Conservation (phyloP, 192 early-diverging fungal species). For the Entophlyctis luteolus region DNA sequence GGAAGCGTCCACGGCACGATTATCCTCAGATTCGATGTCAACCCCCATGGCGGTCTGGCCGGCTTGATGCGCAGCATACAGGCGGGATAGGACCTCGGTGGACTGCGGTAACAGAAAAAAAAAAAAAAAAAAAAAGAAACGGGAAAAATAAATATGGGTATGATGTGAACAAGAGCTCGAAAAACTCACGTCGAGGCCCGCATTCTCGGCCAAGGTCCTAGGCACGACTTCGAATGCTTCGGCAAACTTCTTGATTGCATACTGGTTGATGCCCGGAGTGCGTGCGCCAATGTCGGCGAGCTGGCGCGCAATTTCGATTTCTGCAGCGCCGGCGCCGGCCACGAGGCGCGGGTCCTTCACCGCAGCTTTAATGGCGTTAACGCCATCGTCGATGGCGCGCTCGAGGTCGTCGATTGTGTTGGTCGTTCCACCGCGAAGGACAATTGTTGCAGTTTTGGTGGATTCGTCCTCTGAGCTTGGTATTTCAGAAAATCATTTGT, state of each 20-base stretch:
- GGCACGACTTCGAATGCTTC: slow-evolving; percentile 93
- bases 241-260: slow-evolving; percentile 92
- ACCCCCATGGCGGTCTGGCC: slow-evolving; percentile 67
- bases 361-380: slow-evolving; percentile 92
- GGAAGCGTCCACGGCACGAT: slow-evolving; percentile 73
- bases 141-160: background rate
- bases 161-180: background rate
- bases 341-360: slow-evolving; percentile 80
- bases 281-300: slow-evolving; percentile 71
- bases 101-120: slow-evolving; percentile 23
- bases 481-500: too few species aligned
- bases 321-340: slow-evolving; percentile 88
- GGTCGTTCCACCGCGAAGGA: slow-evolving; percentile 91
- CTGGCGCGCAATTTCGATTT: slow-evolving; percentile 85
- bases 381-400: slow-evolving; percentile 95
- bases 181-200: slow-evolving; percentile 75
- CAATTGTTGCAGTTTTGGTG: slow-evolving; percentile 88
- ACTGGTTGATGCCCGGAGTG: slow-evolving; percentile 92
- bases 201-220: slow-evolving; percentile 90
- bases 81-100: slow-evolving; percentile 84
- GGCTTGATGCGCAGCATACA: slow-evolving; percentile 87
- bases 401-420: slow-evolving; percentile 96
- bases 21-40: slow-evolving; percentile 71
- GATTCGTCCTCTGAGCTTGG: slow-evolving; percentile 61
- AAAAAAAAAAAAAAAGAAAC: background rate